phyloP scores from a whole-genome alignment of 148 eudicot genomes.

The Mesembryanthemum crystallinum region DNA sequence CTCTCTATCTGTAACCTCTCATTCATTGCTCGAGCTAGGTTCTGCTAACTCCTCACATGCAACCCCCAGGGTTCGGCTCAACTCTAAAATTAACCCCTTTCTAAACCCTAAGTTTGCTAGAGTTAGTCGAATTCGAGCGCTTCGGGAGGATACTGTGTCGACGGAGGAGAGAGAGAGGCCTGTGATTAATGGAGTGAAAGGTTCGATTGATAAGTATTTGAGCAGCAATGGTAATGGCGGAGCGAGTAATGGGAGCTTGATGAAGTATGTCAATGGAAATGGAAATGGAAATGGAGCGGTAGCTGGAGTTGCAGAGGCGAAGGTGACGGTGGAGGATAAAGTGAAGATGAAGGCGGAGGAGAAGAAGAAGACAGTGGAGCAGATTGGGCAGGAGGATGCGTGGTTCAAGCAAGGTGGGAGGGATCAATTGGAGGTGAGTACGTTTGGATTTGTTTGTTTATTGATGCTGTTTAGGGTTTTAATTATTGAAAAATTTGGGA shows the following conservation, averaged over 20 bases:
- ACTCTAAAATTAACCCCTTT: too few species aligned
- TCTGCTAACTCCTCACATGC: slow-evolving; percentile 29
- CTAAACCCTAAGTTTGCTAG: slow-evolving; percentile 8
- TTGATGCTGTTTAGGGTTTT: neutral
- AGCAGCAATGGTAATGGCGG: slow-evolving; percentile 38
- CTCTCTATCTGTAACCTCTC: slow-evolving; percentile 27
- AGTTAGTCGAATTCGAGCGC: slow-evolving; percentile 33
- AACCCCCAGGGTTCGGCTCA: slow-evolving; percentile 24
- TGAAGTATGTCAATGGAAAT: slow-evolving; percentile 59
- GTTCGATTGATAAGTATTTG: slow-evolving; percentile 21
- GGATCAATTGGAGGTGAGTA: slow-evolving; percentile 63
- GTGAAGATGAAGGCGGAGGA: slow-evolving; percentile 27
- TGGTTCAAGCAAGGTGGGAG: slow-evolving; percentile 68
- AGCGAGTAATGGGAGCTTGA: slow-evolving; percentile 39
- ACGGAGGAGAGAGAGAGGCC: slow-evolving; percentile 44
- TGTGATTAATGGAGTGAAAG: slow-evolving; percentile 36
- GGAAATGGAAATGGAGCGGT: slow-evolving; percentile 42
- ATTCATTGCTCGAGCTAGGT: slow-evolving; percentile 26
- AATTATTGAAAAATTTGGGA: neutral
- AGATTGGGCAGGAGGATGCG: slow-evolving; percentile 97
- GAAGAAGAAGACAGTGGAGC: slow-evolving; percentile 70
- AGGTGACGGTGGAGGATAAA: slow-evolving; percentile 11
- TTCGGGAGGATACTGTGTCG: slow-evolving; percentile 37
- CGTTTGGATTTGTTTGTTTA: neutral
- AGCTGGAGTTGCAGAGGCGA: slow-evolving; percentile 39